Evolutionary conservation across 306 rosid genomes (phyloP), one percentile per base, ranked within the genome.

Genomic region (Parietaria judaica): DNA sequence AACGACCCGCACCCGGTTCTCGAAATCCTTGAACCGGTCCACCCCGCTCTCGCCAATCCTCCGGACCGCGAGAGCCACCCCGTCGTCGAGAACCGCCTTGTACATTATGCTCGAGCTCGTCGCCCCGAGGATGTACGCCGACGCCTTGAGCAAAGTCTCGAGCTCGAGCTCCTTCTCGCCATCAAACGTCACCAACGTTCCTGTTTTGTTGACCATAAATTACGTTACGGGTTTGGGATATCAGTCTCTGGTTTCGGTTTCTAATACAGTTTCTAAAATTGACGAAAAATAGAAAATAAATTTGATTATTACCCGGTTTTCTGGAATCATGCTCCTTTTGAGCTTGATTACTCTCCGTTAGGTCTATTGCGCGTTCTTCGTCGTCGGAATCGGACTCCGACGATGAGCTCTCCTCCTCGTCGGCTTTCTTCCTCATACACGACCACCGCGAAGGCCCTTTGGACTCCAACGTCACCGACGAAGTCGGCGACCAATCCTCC

Each of bases 71-170:
- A 92, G 61, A 2, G 85, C 58, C 0, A 76, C 71, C 0, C 99
- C 99, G n/a, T 92, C 96, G 61, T 92, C 96, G 0, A 92, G 83
- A 38, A 92, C 96, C 0, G 99, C 99, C 63, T 92, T 92, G 68
- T 92, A 92, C 90, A 86, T 82, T 66, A 92, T 92, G 73, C 99
- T 92, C 5, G 99, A 88, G 43, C 99, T 95, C 0, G 96, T 92
- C 2, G 96, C 99, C 0, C 96, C 99, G 34, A 92, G 59, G 45
- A 88, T 92, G 16, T 84, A 92, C 0, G 96, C 99, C 0, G 99
- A 92, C 3, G 99, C 96, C 36, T 82, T 92, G 0, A 92, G 69
- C 10, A 92, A 81, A 0, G 99, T 82, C 72, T 92, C 99, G 0
- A 86, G 53, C 39, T 92, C 99, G 7, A 92, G 78, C 69, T 82